These are phyloP conservation scores for Clarkia xantiana DNA, from an alignment of 345 rosid genomes.

Conservation along the genomic window DNA sequence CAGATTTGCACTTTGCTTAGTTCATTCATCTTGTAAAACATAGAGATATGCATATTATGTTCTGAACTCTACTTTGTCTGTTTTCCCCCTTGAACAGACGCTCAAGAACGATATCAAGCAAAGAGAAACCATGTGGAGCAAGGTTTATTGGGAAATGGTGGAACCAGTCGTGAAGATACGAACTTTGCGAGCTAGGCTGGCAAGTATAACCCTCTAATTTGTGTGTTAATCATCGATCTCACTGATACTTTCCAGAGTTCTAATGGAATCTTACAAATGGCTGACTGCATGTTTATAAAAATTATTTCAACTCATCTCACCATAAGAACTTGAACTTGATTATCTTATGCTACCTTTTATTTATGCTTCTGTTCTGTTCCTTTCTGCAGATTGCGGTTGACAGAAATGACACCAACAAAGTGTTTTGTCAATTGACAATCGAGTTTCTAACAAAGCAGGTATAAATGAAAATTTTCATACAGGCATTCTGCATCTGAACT, in stretches of 20 bases:
- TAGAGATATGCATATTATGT: background rate
- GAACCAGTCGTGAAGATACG: slow-evolving; percentile 74
- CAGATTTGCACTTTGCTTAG: background rate
- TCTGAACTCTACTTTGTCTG: background rate
- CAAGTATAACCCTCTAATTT: slow-evolving; percentile 19
- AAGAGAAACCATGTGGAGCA: slow-evolving; percentile 64
- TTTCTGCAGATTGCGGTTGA: slow-evolving; percentile 72
- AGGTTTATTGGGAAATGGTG: slow-evolving; percentile 74
- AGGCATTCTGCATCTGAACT: background rate
- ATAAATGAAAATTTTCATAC: background rate
- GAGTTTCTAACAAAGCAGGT: slow-evolving; percentile 90
- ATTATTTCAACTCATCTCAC: background rate
- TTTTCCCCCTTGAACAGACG: slow-evolving; percentile 24
- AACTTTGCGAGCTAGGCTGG: slow-evolving; percentile 88
- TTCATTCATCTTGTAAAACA: background rate
- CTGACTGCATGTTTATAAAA: no score
- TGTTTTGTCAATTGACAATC: slow-evolving; percentile 67
- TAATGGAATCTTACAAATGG: background rate
- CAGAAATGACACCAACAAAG: slow-evolving; percentile 50
- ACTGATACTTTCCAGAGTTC: background rate
- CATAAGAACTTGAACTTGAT: background rate
- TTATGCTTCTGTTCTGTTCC: background rate
- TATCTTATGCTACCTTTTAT: background rate
- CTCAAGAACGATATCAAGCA: slow-evolving; percentile 79
- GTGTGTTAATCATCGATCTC: background rate